Evolutionary conservation across 2,329 filamentous ascomycete species (phyloP).

Genomic region (Eutypa lata): DNA sequence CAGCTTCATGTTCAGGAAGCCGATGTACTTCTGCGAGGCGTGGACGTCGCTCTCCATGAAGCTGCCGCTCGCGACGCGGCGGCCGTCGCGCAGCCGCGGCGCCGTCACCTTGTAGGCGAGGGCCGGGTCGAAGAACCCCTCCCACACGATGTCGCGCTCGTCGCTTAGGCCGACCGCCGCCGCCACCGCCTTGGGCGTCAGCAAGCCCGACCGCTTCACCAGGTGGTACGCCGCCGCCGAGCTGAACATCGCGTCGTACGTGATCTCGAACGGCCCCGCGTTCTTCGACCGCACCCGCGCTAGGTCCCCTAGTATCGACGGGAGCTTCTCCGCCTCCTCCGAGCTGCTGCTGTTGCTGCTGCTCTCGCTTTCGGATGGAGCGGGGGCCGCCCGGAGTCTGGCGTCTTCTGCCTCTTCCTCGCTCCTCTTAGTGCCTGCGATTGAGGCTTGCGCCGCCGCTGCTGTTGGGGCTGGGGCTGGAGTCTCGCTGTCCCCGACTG

Average conservation of each 20-base stretch:
- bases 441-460: too few relatives aligned
- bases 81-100: conserved; percentile 17
- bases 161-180: conserved; percentile 23
- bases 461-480: background rate
- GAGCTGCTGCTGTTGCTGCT: too few relatives aligned
- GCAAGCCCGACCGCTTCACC: conserved; percentile 33
- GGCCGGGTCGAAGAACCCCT: conserved; percentile 42
- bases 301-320: conserved; percentile 26
- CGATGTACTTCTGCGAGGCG: conserved; percentile 25
- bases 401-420: too few relatives aligned
- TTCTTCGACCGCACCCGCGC: conserved; percentile 48
- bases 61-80: conserved; percentile 16
- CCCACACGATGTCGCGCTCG: conserved; percentile 33
- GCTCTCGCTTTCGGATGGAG: conserved; percentile 4
- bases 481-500: background rate
- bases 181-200: conserved; percentile 33
- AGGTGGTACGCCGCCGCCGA: conserved; percentile 28
- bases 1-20: conserved; percentile 19
- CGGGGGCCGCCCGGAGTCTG: too few relatives aligned
- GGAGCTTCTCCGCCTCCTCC: too few relatives aligned
- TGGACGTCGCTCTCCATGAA: conserved; percentile 31
- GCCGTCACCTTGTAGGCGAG: conserved; percentile 46
- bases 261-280: conserved; percentile 49
- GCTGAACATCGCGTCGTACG: conserved; percentile 49
- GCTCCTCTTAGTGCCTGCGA: too few relatives aligned